Evolutionary conservation across 2,329 filamentous ascomycete species (phyloP).

Genomic region (Lachnellula cervina): DNA sequence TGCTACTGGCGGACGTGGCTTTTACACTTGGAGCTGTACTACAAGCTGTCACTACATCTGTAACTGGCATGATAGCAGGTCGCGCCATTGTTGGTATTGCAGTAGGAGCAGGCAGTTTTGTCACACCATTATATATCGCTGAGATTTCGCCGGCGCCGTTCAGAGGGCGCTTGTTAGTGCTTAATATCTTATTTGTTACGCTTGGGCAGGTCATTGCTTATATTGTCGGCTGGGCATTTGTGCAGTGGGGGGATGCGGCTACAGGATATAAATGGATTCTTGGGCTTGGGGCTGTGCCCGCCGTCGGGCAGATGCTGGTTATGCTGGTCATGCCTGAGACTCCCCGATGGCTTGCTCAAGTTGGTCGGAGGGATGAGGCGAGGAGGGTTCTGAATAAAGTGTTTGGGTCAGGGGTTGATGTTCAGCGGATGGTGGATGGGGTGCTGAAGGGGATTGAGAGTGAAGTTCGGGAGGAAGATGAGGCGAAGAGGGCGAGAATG

Average conservation of each 20-base stretch:
- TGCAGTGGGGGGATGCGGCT: conserved; percentile 43
- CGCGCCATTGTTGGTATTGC: conserved; percentile 66
- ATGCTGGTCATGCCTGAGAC: conserved; percentile 78
- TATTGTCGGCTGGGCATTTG: conserved; percentile 72
- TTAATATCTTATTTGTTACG: conserved; percentile 79
- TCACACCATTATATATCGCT: conserved; percentile 82
- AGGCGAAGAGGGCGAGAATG: conserved; percentile 36
- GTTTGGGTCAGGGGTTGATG: conserved; percentile 46
- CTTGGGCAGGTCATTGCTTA: conserved; percentile 87
- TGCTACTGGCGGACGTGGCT: conserved; percentile 59
- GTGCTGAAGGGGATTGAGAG: conserved; percentile 66
- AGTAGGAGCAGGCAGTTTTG: conserved; percentile 73
- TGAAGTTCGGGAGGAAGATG: conserved; percentile 68
- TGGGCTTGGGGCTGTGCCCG: conserved; percentile 75
- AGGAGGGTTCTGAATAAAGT: conserved; percentile 60
- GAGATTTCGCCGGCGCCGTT: conserved; percentile 75
- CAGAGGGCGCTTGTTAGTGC: conserved; percentile 74
- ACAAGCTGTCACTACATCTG: conserved; percentile 55
- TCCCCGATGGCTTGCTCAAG: conserved; percentile 78
- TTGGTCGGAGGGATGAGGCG: conserved; percentile 57
- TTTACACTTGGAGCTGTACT: conserved; percentile 64
- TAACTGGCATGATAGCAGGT: conserved; percentile 62
- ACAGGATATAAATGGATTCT: conserved; percentile 90
- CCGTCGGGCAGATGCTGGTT: conserved; percentile 63
- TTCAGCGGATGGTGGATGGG: conserved; percentile 46